Base-by-base conservation (phyloP, 805 yeast species). In the Priceomyces haplophilus region DNA sequence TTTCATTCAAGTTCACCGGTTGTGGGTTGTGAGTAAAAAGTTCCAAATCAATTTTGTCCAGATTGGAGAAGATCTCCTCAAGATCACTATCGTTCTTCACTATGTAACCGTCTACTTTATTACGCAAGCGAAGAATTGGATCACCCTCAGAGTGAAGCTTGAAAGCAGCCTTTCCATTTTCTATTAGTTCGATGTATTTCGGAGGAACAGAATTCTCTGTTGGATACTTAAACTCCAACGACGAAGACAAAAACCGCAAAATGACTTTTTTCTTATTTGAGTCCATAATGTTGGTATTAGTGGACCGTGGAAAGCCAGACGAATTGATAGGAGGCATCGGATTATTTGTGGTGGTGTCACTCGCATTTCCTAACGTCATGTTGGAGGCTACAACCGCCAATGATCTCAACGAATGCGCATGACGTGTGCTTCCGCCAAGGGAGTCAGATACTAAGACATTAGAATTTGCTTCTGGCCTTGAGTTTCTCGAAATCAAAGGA, bases 151-250 rank as follows among this genome's bases (percentile, higher is more conserved):
- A 27, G 11, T 40, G 30, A 13, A 61, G 44, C 25, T 77, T 75
- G 60, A 90, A 90, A 18, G 90, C 85, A 39, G 74, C 69, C 42
- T 79, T 79, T 12, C 88, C 88, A 57, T 88, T 89, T 43, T 85
- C 86, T 10, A 88, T 53, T n/a, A 90, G 64, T 61, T 90, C 98
- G 21, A 74, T 55, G 31, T 82, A 65, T 0, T 93, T 83, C 2
- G 98, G 98, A 5, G 95, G 84, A 0, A 95, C 84, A 35, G 84
- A 78, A 48, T 80, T 78, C 37, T 72, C 61, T 3, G 80, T 72
- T 11, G 85, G 79, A 59, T 76, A 90, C 3, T 79, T 75, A 54
- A 90, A 84, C 35, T 81, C 76, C 41, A 89, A 74, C 20, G 67
- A 69, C 27, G 77, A 74, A 6, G 75, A 67, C 11, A 78, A 72